Base-by-base conservation (phyloP, 257 asterid genomes). In the Nicotiana tomentosiformis region DNA sequence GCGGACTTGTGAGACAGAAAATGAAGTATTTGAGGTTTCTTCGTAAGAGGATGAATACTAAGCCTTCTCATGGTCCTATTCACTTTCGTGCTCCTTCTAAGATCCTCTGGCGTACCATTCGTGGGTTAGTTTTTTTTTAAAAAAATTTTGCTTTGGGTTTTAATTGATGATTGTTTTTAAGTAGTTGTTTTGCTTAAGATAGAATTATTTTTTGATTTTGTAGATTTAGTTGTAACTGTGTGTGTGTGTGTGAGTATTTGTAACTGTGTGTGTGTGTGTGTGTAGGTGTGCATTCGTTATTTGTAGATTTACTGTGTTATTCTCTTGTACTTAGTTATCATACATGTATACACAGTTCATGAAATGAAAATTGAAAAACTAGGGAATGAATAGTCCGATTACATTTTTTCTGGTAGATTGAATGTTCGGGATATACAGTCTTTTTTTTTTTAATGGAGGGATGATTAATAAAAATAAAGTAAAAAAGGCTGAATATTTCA, bases 41-140 rank as follows among this genome's bases (percentile, higher is more conserved):
- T 39, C 82, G 90, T 2, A 86, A 86, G 87, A 83, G 92, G 56
- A 89, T 89, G 92, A 89, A 89, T 61, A 89, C 92, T 12, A 89
- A 89, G 82, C 92, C 92, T 8, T 89, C 92, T 37, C 92, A 89
- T 80, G 90, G 92, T 2, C 90, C 92, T 11, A 89, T 89, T 30
- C 92, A 89, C 46, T 89, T 89, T 69, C 86, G 92, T 15, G 92
- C 92, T 53, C 92, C 92, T 5, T 84, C 90, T 4, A 89, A 89
- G 78, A 89, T 89, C 66, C 92, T 89, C 67, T 89, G 92, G 92
- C 82, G 90, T 10, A 89, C 92, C 39, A 87, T 89, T 64, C 92
- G 92, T 61, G 92, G 92, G 92, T 89, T 43, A 11, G 86, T 61
- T 61, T 6, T 14, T 15, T 46, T 66, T 14, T 0, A 7, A 1